These are phyloP conservation scores for Bacidia gigantensis DNA, from an alignment of 495 filamentous ascomycete genomes.

Conservation along the genomic window DNA sequence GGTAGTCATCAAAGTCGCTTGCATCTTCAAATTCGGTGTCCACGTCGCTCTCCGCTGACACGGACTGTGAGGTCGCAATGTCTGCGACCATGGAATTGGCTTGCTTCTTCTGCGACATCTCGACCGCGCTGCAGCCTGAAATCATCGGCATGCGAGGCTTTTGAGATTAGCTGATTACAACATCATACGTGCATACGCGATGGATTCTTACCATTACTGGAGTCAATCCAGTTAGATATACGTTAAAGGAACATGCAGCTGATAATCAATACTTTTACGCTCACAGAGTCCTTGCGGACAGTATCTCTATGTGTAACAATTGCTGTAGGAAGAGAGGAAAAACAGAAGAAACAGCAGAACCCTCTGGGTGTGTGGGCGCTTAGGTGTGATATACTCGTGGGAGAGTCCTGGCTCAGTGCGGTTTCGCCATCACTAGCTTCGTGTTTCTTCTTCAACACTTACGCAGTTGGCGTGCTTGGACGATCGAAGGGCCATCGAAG, in stretches of 20 bases:
- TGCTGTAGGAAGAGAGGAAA: conserved; percentile 14
- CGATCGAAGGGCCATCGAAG: neutral
- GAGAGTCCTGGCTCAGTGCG: neutral
- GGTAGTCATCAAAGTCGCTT: conserved; percentile 47
- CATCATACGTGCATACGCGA: neutral
- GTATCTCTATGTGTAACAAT: conserved; percentile 3
- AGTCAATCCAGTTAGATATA: neutral
- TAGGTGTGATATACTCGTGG: conserved; percentile 8
- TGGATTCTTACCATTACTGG: conserved; percentile 11
- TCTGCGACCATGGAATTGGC: conserved; percentile 20
- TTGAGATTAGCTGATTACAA: neutral
- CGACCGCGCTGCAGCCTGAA: conserved; percentile 24
- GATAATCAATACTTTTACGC: neutral
- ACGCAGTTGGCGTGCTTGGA: neutral
- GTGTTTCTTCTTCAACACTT: neutral
- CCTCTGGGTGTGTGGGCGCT: conserved; percentile 21
- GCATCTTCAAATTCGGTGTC: conserved; percentile 64
- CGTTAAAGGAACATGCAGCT: neutral
- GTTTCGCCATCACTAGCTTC: neutral
- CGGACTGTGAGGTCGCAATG: conserved; percentile 13
- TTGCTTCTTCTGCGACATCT: conserved; percentile 31
- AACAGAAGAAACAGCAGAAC: conserved; percentile 4
- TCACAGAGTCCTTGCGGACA: conserved; percentile 13
- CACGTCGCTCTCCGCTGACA: conserved; percentile 56
- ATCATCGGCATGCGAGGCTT: conserved; percentile 22